Base-by-base conservation (phyloP, 1,139 yeast species). In the Suhomyces bribrorum region DNA sequence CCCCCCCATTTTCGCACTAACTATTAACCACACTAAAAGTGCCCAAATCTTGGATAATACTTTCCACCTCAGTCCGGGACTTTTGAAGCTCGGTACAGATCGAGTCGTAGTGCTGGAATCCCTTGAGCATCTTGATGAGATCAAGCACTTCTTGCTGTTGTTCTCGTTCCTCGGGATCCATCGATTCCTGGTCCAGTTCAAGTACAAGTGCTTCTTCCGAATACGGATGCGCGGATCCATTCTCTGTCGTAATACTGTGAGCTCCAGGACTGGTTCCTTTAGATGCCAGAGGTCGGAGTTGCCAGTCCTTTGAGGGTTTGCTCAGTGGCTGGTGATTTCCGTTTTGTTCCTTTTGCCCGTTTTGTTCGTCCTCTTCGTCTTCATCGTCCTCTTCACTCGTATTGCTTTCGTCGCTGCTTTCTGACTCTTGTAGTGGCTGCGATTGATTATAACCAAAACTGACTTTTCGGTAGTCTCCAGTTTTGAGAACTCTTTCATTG, bases 11-110 rank as follows among this genome's bases (percentile, higher is more conserved):
- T 44, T n/a, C n/a, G n/a, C n/a, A n/a, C n/a, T 45, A 71, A 40
- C 72, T 50, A 44, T 73, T 75, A 28, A 75, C 65, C 27, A 68
- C 53, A 37, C 67, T 71, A 52, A 66, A 66, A 11, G 67, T 59
- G 2, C 80, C 80, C 18, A 76, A 50, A 45, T 67, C 47, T 34
- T 66, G 66, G 12, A 83, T 51, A 51, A 81, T 50, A 6, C 54
- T 50, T 47, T 79, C 83, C 2, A 84, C 77, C 28, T 83, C 84
- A 15, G 57, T 57, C 36, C 81, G 66, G 13, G 86, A 72, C 53
- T 73, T 71, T 38, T 75, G 77, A 45, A 85, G 61, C 47, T 81
- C 85, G 0, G 90, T 84, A 50, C 90, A 83, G 2, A 87, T 81
- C 7, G 83, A 75, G 54, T 87, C 96, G 47, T 83, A 75, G 50